Base-by-base conservation (phyloP, 192 early-diverging fungal species). In the Entomortierella parvispora region DNA sequence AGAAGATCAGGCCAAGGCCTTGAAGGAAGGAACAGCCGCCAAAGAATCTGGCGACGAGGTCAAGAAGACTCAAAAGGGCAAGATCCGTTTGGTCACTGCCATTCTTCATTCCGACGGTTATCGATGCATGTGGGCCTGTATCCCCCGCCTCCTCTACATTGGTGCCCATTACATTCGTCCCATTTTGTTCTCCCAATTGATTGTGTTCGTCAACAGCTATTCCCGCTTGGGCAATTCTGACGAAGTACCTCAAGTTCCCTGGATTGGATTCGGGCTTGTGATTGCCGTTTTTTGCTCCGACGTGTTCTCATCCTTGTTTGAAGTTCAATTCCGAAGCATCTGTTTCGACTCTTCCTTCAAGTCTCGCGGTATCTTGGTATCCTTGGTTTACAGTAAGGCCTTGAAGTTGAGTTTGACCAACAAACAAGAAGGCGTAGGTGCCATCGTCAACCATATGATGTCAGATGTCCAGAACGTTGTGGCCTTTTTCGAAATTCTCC, bases 371-470 rank as follows among this genome's bases (percentile, higher is more conserved):
- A 80, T 84, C 8, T 53, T 91, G 11, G 83, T 82, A 15, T 83
- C 68, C 20, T 59, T 82, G 34, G 80, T 90, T 29, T 91, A 89
- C 66, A 82, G 84, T 14, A 91, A 91, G 64, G 59, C 88, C 8
- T 62, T 90, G 17, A 74, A 78, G 0, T 63, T 91, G 29, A 77
- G 80, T 29, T 66, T 88, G 2, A 81, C 88, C n/a, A 68, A 65
- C 57, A 85, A 86, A 45, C 80, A 87, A 40, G 88, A 89, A 56
- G 87, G 84, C 51, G 68, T 84, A 61, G 91, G 89, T 2, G 69
- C 83, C 50, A 86, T 92, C 57, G 89, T 86, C 48, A 92, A 87
- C 59, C 76, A 91, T 15, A 85, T 92, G 45, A 74, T 82, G 6
- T 85, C 85, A 15, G 82, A 82, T 53, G 58, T 74, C 18, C 68